These are phyloP conservation scores for Fusarium buharicum DNA, from an alignment of 2,329 filamentous ascomycete species.

Conservation along the genomic window DNA sequence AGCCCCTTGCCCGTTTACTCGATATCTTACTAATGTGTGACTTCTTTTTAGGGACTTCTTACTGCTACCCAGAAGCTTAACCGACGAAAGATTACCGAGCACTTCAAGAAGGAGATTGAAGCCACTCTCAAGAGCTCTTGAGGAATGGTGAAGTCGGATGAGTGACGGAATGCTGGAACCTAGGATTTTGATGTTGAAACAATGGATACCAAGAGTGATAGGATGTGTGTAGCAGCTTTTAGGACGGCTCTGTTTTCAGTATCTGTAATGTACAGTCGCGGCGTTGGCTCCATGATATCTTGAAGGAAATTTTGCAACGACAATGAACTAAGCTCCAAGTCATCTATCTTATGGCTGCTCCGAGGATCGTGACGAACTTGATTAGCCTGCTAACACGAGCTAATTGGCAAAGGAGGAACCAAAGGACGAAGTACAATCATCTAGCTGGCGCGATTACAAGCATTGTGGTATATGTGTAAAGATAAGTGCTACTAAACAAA, in stretches of 20 bases:
- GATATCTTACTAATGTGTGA: slow-evolving; percentile 36
- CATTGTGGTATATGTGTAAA: slow-evolving; percentile 16
- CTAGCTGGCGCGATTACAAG: background rate
- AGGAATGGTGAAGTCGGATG: slow-evolving; percentile 11
- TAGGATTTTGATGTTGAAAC: slow-evolving; percentile 21
- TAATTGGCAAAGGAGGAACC: no score
- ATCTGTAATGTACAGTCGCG: slow-evolving; percentile 42
- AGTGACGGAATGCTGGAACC: slow-evolving; percentile 10
- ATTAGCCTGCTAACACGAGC: background rate
- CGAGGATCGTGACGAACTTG: slow-evolving; percentile 7
- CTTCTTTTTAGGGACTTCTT: slow-evolving; percentile 61
- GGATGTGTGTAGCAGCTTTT: slow-evolving; percentile 13
- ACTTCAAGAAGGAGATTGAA: slow-evolving; percentile 64
- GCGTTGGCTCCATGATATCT: slow-evolving; percentile 45
- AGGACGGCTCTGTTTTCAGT: slow-evolving; percentile 32
- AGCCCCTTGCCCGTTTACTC: slow-evolving; percentile 37
- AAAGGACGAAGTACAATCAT: no score
- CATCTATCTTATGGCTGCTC: slow-evolving; percentile 25
- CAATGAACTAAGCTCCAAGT: slow-evolving; percentile 18
- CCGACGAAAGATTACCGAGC: slow-evolving; percentile 61
- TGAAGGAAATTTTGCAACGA: slow-evolving; percentile 32
- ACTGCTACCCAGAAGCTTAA: slow-evolving; percentile 72
- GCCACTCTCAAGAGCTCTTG: slow-evolving; percentile 51
- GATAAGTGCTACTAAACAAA: slow-evolving; percentile 2
- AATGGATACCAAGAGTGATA: slow-evolving; percentile 41